Percentiles rank a stretch among this genome's conserved stretches.
These are phyloP conservation scores for Mucor mucedo DNA, from an alignment of 371 early-diverging fungal species.

Conservation along the genomic window DNA sequence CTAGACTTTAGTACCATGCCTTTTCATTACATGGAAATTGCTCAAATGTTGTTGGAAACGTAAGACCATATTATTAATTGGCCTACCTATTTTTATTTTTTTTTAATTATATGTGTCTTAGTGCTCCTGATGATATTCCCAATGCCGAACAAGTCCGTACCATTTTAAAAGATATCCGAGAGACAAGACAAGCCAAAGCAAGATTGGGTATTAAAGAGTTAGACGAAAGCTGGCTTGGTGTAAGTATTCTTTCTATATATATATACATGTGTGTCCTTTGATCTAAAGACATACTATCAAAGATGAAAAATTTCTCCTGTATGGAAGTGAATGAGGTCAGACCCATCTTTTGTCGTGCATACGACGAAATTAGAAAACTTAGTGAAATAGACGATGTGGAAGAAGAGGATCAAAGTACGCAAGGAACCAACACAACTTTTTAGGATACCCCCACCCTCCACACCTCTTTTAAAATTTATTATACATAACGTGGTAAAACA, in stretches of 20 bases:
- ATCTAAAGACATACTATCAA: no score
- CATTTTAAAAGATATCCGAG: constrained; percentile 83
- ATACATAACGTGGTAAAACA: constrained; percentile 50
- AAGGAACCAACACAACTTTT: neutral
- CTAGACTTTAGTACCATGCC: constrained; percentile 78
- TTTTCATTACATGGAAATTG: constrained; percentile 82
- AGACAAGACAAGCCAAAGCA: constrained; percentile 84
- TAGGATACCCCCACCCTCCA: constrained; percentile 8
- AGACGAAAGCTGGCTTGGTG: constrained; percentile 72
- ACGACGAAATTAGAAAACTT: constrained; percentile 67
- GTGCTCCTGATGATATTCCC: constrained; percentile 84
- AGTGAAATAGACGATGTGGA: constrained; percentile 22
- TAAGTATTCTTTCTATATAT: constrained; percentile 23
- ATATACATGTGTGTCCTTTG: no score
- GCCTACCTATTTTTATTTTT: neutral
- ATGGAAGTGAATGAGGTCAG: constrained; percentile 92
- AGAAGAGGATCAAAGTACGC: neutral
- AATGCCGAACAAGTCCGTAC: constrained; percentile 71
- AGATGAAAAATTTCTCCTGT: constrained; percentile 81
- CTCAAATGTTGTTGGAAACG: constrained; percentile 77
- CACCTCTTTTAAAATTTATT: neutral
- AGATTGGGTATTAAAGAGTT: constrained; percentile 71
- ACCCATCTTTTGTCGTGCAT: constrained; percentile 82
- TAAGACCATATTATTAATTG: constrained; percentile 28
- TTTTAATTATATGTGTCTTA: constrained; percentile 16